Evolutionary conservation across 2,329 filamentous ascomycete species (phyloP), one percentile per base, ranked within the genome.

Genomic region (Pseudogymnoascus sp.): DNA sequence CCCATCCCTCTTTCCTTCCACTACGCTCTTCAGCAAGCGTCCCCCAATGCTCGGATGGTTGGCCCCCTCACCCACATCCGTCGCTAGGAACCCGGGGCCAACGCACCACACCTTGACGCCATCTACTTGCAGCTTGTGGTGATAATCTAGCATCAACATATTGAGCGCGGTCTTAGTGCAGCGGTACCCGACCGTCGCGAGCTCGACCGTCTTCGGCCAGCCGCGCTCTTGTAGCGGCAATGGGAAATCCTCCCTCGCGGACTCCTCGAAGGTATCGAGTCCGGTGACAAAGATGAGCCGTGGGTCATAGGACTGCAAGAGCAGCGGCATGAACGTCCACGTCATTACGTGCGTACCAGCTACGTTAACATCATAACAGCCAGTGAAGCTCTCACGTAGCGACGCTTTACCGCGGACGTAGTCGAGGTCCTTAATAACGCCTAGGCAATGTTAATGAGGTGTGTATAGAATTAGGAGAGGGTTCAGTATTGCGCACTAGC

Each of bases 51-150:
- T 70, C 0, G 72, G 70, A 65, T 79, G 69, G 7, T 70, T 65
- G 1, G 71, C 70, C 61, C 71, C 64, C 66, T 31, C 75, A 0
- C 75, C 78, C 1, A 84, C 64, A 2, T 75, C 74, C 0, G 81
- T 84, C 1, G 77, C 79, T 55, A 83, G 67, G 41, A 79, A 76
- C 0, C 81, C 82, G 0, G 81, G 81, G 5, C 74, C 77, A 11
- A 83, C 70, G 25, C 68, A 69, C 73, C 75, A 84, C 0, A 81
- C 77, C 69, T 79, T 81, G 2, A 83, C 79, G 0, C 80, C 80
- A 61, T 84, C 81, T 1, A 74, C 74, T 59, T 72, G 74, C 33
- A 84, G 70, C 2, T 75, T 68, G 37, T 76, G 73, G 49, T 71
- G 64, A 75, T 75, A 81, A 64, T 80, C 76, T 12, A 75, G 69